Evolutionary conservation across 1,284 basidiomycete genomes (phyloP).

Genomic region (Hortiboletus rubellus): DNA sequence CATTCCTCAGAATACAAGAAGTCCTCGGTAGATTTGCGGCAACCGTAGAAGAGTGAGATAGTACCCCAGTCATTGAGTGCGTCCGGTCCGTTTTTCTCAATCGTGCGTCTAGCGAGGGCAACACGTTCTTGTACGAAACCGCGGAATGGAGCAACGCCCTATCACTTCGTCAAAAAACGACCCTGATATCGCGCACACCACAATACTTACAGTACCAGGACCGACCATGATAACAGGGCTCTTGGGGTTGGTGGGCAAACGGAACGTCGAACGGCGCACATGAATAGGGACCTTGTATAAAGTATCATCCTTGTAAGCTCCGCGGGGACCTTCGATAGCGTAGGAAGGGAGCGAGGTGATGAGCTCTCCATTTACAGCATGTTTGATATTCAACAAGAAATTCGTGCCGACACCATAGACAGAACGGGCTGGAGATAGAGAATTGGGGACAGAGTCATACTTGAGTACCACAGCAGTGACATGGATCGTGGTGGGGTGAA

Average conservation of each 20-base stretch:
- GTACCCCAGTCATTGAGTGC: slow-evolving; percentile 94
- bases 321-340: slow-evolving; percentile 86
- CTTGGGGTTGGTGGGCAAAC: slow-evolving; percentile 95
- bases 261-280: slow-evolving; percentile 94
- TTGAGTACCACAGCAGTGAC: slow-evolving; percentile 94
- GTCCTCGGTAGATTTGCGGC: slow-evolving; percentile 84
- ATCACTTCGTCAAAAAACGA: neutral
- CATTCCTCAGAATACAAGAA: slow-evolving; percentile 96
- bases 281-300: slow-evolving; percentile 90
- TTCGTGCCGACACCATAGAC: slow-evolving; percentile 89
- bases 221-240: slow-evolving; percentile 99
- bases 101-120: slow-evolving; percentile 88
- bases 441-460: slow-evolving; percentile 69
- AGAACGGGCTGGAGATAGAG: slow-evolving; percentile 57
- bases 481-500: slow-evolving; percentile 87
- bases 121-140: slow-evolving; percentile 98
- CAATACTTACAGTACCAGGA: slow-evolving; percentile 83
- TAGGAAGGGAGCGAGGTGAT: slow-evolving; percentile 68
- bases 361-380: slow-evolving; percentile 63
- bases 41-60: slow-evolving; percentile 96
- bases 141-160: slow-evolving; percentile 97
- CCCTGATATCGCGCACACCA: neutral
- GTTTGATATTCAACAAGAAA: slow-evolving; percentile 90
- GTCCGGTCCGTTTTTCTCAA: slow-evolving; percentile 90
- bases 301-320: slow-evolving; percentile 71